Percentiles rank a stretch among this genome's conserved stretches.
Evolutionary conservation across 2,329 filamentous ascomycete species (phyloP).

Genomic region (Monilinia fructicola): DNA sequence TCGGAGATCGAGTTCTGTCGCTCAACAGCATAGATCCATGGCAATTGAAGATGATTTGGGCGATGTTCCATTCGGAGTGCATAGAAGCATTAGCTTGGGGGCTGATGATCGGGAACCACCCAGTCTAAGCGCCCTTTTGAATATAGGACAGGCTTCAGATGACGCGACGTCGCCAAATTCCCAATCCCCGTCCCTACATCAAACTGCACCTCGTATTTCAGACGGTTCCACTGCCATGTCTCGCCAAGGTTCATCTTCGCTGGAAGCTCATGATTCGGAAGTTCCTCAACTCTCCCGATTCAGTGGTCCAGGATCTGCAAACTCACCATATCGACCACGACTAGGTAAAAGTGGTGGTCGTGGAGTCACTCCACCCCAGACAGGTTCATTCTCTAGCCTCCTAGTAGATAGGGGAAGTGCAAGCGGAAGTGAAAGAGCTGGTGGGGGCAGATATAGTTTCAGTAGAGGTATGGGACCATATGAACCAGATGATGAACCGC

Average conservation of each 20-base stretch:
- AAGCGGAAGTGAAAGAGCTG: conserved; percentile 42
- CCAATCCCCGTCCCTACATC: conserved; percentile 38
- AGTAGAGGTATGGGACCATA: conserved; percentile 47
- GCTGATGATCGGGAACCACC: conserved; percentile 63
- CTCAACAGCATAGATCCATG: conserved; percentile 58
- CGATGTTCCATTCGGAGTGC: conserved; percentile 59
- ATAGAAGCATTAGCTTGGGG: conserved; percentile 68
- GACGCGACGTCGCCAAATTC: conserved; percentile 40
- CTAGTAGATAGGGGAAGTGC: conserved; percentile 37
- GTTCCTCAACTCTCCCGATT: conserved; percentile 34
- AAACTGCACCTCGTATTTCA: conserved; percentile 38
- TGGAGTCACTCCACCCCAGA: conserved; percentile 39
- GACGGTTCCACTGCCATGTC: conserved; percentile 35
- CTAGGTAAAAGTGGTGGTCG: conserved; percentile 39
- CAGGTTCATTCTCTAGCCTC: conserved; percentile 42
- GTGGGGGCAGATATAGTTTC: conserved; percentile 46
- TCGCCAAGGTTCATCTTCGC: conserved; percentile 36
- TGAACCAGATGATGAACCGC: conserved; percentile 63
- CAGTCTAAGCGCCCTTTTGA: conserved; percentile 63
- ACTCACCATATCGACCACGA: conserved; percentile 38
- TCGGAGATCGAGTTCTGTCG: conserved; percentile 68
- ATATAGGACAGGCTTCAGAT: conserved; percentile 45
- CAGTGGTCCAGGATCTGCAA: conserved; percentile 34
- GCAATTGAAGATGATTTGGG: conserved; percentile 58
- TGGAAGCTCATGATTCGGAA: conserved; percentile 36